Conservation (phyloP, 441 rosid species). For the Euphorbia corollata region DNA sequence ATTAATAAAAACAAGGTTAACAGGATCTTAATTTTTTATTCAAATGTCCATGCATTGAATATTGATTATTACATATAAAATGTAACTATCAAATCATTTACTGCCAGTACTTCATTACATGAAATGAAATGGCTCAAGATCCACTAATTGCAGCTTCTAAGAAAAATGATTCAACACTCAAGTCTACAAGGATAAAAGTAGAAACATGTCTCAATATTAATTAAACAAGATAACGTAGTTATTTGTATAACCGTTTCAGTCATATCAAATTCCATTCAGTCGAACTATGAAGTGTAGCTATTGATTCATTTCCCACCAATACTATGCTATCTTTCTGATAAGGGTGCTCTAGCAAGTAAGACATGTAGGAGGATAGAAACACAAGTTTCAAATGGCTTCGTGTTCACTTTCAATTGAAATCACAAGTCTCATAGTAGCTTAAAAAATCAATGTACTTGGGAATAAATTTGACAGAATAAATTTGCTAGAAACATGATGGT, state of each 20-base stretch:
- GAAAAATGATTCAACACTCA: not conserved
- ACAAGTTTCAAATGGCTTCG: not conserved
- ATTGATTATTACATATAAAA: not conserved
- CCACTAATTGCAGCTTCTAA: not conserved
- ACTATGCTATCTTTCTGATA: not conserved
- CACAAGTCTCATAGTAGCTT: not conserved
- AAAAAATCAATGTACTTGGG: not conserved
- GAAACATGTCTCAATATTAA: not conserved
- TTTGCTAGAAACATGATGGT: slow-evolving; percentile 11
- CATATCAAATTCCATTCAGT: not conserved
- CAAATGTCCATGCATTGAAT: not conserved
- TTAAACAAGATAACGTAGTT: no score
- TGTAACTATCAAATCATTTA: not conserved
- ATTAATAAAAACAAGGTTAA: not conserved
- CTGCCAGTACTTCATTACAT: not conserved
- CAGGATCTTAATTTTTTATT: not conserved
- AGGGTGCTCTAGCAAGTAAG: not conserved
- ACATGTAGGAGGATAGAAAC: not conserved
- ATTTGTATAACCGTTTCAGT: not conserved
- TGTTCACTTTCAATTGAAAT: not conserved
- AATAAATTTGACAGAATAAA: not conserved
- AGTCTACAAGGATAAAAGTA: not conserved
- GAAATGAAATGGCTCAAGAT: not conserved
- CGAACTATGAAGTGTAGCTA: not conserved
- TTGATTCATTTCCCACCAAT: not conserved